Conservation (phyloP, 2,329 filamentous ascomycete genomes). For the Alternaria rosae region DNA sequence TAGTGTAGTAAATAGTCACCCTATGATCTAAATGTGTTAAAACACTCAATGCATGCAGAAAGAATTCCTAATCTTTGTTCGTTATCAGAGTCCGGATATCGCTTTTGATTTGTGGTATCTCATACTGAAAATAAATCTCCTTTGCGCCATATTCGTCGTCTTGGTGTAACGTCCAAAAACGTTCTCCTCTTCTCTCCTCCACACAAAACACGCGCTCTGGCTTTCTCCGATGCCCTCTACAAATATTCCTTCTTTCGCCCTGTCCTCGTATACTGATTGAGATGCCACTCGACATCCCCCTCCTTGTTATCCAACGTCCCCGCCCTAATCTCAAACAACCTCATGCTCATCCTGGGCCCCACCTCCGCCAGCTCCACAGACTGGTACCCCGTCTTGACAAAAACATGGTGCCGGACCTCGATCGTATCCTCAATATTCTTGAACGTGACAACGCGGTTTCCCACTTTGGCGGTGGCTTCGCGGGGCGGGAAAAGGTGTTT, state of each 20-base stretch:
- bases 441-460: constrained; percentile 76
- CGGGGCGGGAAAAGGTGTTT: constrained; percentile 95
- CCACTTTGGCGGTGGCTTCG: constrained; percentile 79
- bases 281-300: constrained; percentile 94
- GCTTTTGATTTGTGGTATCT: constrained; percentile 1
- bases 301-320: constrained; percentile 94
- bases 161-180: background rate
- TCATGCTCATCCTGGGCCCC: constrained; percentile 94
- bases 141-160: background rate
- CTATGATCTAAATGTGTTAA: background rate
- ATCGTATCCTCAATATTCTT: constrained; percentile 89
- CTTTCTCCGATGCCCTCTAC: constrained; percentile 47
- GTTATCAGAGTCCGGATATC: background rate
- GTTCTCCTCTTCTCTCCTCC: background rate
- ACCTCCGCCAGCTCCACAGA: constrained; percentile 64
- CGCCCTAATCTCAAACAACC: constrained; percentile 88
- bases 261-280: constrained; percentile 94
- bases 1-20: background rate
- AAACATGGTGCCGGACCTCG: constrained; percentile 92
- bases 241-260: constrained; percentile 95
- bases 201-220: background rate
- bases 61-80: background rate
- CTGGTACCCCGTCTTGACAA: constrained; percentile 90
- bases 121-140: background rate
- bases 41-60: background rate